These are phyloP conservation scores for Pueraria montana DNA, from an alignment of 306 rosid genomes.

Conservation along the genomic window DNA sequence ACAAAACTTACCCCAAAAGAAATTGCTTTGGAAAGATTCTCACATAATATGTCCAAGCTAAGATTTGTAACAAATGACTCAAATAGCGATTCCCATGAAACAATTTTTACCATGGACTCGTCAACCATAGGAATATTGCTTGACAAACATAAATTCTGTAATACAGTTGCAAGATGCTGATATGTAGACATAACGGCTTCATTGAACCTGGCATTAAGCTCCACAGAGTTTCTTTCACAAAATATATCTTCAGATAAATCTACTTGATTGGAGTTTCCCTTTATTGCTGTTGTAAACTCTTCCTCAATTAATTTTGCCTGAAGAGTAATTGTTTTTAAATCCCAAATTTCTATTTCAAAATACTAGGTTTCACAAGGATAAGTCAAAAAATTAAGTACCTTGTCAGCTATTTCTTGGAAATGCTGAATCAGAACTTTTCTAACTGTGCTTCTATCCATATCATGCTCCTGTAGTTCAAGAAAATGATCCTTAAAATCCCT, in stretches of 20 bases:
- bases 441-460: slow-evolving; percentile 60
- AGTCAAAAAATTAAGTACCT: slow-evolving; percentile 58
- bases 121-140: slow-evolving; percentile 49
- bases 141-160: slow-evolving; percentile 58
- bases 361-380: not conserved
- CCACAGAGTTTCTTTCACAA: slow-evolving; percentile 38
- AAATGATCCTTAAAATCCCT: slow-evolving; percentile 62
- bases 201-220: slow-evolving; percentile 52
- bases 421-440: slow-evolving; percentile 65
- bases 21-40: slow-evolving; percentile 61
- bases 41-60: slow-evolving; percentile 62
- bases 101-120: slow-evolving; percentile 57
- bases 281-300: slow-evolving; percentile 56
- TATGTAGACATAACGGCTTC: slow-evolving; percentile 60
- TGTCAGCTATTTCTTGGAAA: slow-evolving; percentile 64
- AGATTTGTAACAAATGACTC: slow-evolving; percentile 58
- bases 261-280: slow-evolving; percentile 33
- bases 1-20: slow-evolving; percentile 68
- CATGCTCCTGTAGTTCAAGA: slow-evolving; percentile 44
- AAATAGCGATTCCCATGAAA: slow-evolving; percentile 66
- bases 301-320: slow-evolving; percentile 71
- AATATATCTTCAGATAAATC: slow-evolving; percentile 36
- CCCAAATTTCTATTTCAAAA: slow-evolving; percentile 16
- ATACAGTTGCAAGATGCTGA: slow-evolving; percentile 56
- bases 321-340: slow-evolving; percentile 32